A percentile compares a stretch with the other conserved stretches of the same genome.
phyloP scores from a whole-genome alignment of 371 early-diverging fungal species.

The Mucor indicus region DNA sequence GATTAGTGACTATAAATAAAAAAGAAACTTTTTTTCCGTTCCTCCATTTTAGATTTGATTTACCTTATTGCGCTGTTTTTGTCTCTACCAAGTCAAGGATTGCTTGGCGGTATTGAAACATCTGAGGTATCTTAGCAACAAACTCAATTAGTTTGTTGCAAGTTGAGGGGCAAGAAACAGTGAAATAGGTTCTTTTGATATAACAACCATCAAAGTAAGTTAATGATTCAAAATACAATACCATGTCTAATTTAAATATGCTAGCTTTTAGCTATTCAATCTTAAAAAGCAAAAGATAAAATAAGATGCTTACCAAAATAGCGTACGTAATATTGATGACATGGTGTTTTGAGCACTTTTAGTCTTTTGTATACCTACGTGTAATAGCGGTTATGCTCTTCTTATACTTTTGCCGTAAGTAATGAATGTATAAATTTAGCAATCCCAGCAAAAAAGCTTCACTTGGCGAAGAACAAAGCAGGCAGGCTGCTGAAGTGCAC shows the following conservation, averaged over 20 bases:
- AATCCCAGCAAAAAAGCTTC: no score
- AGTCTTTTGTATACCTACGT: neutral
- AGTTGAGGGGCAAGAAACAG: constrained; percentile 9
- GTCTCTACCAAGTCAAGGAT: constrained; percentile 11
- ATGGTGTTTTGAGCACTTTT: no score
- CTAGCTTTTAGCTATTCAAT: constrained; percentile 13
- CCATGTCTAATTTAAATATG: constrained; percentile 14
- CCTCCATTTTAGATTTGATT: constrained; percentile 12
- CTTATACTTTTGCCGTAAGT: no score
- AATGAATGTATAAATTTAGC: no score
- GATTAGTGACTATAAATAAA: constrained; percentile 4
- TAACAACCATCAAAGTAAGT: constrained; percentile 12
- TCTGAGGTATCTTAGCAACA: constrained; percentile 11
- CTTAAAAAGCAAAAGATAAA: constrained; percentile 13
- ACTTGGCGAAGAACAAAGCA: no score
- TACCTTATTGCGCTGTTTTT: constrained; percentile 2
- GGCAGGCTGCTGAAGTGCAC: no score
- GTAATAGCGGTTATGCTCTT: no score
- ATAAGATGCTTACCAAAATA: constrained; percentile 10
- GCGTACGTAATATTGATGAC: neutral
- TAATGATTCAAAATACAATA: constrained; percentile 11
- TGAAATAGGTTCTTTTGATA: constrained; percentile 12
- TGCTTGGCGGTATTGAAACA: constrained; percentile 11
- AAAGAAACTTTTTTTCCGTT: constrained; percentile 1
- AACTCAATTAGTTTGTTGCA: constrained; percentile 9